phyloP scores from a whole-genome alignment of 371 early-diverging fungal species.

The Mucor circinelloides region DNA sequence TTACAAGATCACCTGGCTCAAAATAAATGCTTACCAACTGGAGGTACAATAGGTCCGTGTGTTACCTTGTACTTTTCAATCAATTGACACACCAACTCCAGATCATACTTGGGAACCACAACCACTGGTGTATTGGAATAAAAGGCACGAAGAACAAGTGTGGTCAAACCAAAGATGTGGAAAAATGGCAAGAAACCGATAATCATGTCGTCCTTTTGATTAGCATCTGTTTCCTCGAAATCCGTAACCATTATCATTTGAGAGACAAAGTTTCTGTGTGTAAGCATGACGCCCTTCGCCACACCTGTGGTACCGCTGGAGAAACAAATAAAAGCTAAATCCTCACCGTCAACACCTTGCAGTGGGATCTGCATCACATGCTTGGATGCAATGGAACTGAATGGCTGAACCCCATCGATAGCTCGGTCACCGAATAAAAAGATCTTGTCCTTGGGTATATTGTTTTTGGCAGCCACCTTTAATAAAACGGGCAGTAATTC shows the following conservation, averaged over 20 bases:
- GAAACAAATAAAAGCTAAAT: slow-evolving; percentile 83
- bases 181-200: slow-evolving; percentile 81
- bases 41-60: slow-evolving; percentile 78
- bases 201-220: slow-evolving; percentile 47
- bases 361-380: slow-evolving; percentile 8
- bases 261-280: slow-evolving; percentile 45
- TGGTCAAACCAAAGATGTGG: slow-evolving; percentile 78
- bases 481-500: slow-evolving; percentile 19
- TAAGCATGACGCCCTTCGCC: slow-evolving; percentile 57
- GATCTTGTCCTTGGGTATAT: slow-evolving; percentile 18
- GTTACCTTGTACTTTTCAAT: slow-evolving; percentile 74
- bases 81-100: slow-evolving; percentile 54
- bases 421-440: slow-evolving; percentile 24
- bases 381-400: slow-evolving; percentile 7
- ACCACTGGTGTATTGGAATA: slow-evolving; percentile 50
- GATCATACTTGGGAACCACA: slow-evolving; percentile 69
- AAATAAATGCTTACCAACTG: slow-evolving; percentile 52
- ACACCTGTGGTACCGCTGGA: slow-evolving; percentile 89
- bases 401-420: slow-evolving; percentile 11
- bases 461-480: slow-evolving; percentile 10
- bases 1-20: neutral
- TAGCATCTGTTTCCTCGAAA: slow-evolving; percentile 26
- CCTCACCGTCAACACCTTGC: slow-evolving; percentile 32
- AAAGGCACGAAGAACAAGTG: slow-evolving; percentile 30
- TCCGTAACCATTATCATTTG: slow-evolving; percentile 17